Evolutionary conservation across 139 green algal species (phyloP).

Genomic region (Tetratostichococcus sp.): DNA sequence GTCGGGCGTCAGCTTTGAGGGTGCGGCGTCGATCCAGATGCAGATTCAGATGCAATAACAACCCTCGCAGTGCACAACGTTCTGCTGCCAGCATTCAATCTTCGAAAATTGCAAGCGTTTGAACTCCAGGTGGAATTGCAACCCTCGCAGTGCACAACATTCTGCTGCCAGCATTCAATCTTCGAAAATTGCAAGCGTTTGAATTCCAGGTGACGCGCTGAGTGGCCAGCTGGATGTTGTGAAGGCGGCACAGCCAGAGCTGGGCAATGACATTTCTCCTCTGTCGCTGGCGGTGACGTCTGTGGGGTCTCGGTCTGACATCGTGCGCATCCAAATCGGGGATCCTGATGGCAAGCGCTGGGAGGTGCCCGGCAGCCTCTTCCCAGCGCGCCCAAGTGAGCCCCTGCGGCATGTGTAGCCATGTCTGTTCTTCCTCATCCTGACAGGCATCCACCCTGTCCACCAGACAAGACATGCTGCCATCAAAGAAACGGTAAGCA

Average conservation of each 20-base stretch:
- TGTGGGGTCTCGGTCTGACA: background rate
- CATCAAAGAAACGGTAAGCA: background rate
- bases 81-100: too few relatives aligned
- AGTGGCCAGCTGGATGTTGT: constrained; percentile 9
- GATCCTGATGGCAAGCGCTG: constrained; percentile 23
- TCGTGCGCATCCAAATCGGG: constrained; percentile 21
- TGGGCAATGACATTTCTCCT: constrained; percentile 26
- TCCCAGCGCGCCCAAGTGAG: background rate
- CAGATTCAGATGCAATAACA: too few relatives aligned
- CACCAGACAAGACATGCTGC: too few relatives aligned
- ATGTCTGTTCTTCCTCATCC: background rate
- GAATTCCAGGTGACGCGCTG: constrained; percentile 1
- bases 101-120: too few relatives aligned
- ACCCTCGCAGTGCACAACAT: too few relatives aligned
- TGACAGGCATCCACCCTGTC: background rate
- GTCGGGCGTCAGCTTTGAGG: too few relatives aligned
- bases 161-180: too few relatives aligned
- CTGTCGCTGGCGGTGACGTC: background rate
- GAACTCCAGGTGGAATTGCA: too few relatives aligned
- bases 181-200: too few relatives aligned
- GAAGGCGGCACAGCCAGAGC: constrained; percentile 21
- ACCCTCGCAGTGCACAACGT: too few relatives aligned
- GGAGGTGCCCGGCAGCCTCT: constrained; percentile 27
- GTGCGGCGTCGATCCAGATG: too few relatives aligned
- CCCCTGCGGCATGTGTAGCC: too few relatives aligned